Percentiles rank a stretch among this genome's conserved stretches.
Evolutionary conservation across 2,329 filamentous ascomycete species (phyloP).

Genomic region (Rachicladosporium sp.): DNA sequence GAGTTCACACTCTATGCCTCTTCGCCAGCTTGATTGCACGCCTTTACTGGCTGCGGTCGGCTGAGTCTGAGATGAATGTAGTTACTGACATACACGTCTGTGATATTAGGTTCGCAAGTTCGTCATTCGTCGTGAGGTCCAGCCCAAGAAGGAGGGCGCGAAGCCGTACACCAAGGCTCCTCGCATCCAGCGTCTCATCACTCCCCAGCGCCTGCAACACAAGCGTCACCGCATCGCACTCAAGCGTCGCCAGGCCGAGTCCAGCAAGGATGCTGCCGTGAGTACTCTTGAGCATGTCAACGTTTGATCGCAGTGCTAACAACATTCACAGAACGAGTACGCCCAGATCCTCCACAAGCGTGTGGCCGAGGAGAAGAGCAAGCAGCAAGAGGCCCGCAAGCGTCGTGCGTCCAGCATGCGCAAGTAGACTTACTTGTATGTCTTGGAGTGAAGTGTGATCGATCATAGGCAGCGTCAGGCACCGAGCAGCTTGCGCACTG

Average conservation of each 20-base stretch:
- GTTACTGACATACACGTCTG: conserved; percentile 16
- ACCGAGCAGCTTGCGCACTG: no score
- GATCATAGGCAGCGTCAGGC: no score
- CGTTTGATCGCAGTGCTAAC: no score
- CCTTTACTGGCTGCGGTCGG: conserved; percentile 11
- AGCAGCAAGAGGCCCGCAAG: conserved; percentile 91
- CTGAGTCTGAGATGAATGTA: conserved; percentile 21
- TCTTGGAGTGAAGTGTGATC: no score
- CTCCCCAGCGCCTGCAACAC: conserved; percentile 98
- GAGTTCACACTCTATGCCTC: conserved; percentile 49
- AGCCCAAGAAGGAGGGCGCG: conserved; percentile 95
- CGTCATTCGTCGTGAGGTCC: conserved; percentile 96
- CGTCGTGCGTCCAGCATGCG: conserved; percentile 89
- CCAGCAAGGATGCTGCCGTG: conserved; percentile 98
- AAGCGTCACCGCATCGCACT: conserved; percentile 96
- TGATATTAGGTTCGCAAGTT: conserved; percentile 83
- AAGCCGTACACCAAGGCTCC: conserved; percentile 99
- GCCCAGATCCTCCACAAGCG: conserved; percentile 92
- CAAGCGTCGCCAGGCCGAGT: conserved; percentile 95
- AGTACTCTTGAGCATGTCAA: no score
- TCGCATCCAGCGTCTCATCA: conserved; percentile 99
- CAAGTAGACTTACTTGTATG: conserved; percentile 43
- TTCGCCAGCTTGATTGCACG: conserved; percentile 39
- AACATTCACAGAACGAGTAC: conserved; percentile 70
- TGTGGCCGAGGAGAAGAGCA: conserved; percentile 88